Evolutionary conservation across 805 yeast genomes (phyloP), one percentile per base, ranked within the genome.

Genomic region (Citeromyces matritensis): DNA sequence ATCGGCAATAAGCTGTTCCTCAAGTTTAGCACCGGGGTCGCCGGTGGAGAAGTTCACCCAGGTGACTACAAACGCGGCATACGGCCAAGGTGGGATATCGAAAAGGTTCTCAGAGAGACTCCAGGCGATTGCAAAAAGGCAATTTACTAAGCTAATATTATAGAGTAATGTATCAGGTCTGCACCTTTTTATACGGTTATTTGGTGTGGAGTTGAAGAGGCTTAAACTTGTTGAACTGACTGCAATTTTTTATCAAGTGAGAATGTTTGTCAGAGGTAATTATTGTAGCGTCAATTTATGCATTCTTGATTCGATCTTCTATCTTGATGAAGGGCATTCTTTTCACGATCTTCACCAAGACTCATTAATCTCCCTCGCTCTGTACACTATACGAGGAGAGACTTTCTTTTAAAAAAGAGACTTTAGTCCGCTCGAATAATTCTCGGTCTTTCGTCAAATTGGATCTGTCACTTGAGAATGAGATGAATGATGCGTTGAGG

Each of bases 1-100:
- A 65, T 84, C 32, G 97, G 95, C 33, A 91, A 82, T 44, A 58
- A 60, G 45, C 52, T 81, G 38, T 72, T 64, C 52, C 66, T 86
- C 51, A 86, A 85, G 50, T 73, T 77, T 44, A 69, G 82, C 45
- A 70, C 84, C 23, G 88, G 88, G 33, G 63, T 68, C 37, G 82
- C 82, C 15, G 86, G 86, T 35, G 73, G 70, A 25, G 60, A 49
- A 30, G 54, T 53, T 11, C 42, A 55, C 29, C 71, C 68, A 31
- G 86, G 85, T 4, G 69, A 68, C 32, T 63, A 58, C 35, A 51
- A 57, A 17, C 60, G 60, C 25, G 74, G 73, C 9, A 50, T 55
- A 30, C 64, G 69, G 15, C 86, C 84, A 42, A 69, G 88, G 56
- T 75, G 84, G 86, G 55, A 73, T 28, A 61, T 82, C 33, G 83